A percentile compares a stretch with the other conserved stretches of the same genome.
Evolutionary conservation across 495 filamentous ascomycete species (phyloP).

Genomic region (Aspergillus coremiiformis): DNA sequence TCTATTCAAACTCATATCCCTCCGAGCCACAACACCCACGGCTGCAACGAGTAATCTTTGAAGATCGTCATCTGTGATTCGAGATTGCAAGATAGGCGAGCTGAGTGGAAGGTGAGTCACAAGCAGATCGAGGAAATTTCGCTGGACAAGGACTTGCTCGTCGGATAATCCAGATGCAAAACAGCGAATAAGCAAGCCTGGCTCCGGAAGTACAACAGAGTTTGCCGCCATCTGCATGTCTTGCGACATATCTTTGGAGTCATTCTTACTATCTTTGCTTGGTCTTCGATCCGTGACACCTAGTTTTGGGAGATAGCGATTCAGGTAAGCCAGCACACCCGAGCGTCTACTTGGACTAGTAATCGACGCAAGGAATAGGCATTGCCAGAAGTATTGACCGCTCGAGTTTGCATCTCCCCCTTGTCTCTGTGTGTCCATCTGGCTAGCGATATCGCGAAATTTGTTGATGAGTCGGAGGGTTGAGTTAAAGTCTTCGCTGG

Average conservation of each 20-base stretch:
- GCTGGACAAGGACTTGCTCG: constrained; percentile 82
- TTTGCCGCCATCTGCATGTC: constrained; percentile 46
- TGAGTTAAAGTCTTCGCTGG: constrained; percentile 91
- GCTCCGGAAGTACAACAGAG: constrained; percentile 85
- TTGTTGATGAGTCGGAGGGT: constrained; percentile 71
- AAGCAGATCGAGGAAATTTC: constrained; percentile 87
- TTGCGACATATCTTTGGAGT: constrained; percentile 15
- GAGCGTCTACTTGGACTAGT: constrained; percentile 76
- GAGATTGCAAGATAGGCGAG: constrained; percentile 69
- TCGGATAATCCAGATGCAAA: constrained; percentile 87
- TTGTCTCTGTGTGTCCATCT: constrained; percentile 34
- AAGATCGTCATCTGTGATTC: constrained; percentile 63
- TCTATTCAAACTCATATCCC: constrained; percentile 95
- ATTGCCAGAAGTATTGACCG: constrained; percentile 97
- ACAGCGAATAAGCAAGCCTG: constrained; percentile 79
- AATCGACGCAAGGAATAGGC: constrained; percentile 87
- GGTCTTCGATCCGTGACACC: constrained; percentile 37
- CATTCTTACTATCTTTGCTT: constrained; percentile 21
- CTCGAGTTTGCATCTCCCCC: constrained; percentile 48
- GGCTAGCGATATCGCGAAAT: constrained; percentile 61
- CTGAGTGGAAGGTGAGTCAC: constrained; percentile 88
- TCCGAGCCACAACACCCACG: constrained; percentile 70
- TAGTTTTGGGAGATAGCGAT: constrained; percentile 70
- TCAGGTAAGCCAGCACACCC: constrained; percentile 79
- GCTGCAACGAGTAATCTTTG: constrained; percentile 77